phyloP scores from a whole-genome alignment of 1,284 basidiomycete species.

The Ceratobasidium sp. region DNA sequence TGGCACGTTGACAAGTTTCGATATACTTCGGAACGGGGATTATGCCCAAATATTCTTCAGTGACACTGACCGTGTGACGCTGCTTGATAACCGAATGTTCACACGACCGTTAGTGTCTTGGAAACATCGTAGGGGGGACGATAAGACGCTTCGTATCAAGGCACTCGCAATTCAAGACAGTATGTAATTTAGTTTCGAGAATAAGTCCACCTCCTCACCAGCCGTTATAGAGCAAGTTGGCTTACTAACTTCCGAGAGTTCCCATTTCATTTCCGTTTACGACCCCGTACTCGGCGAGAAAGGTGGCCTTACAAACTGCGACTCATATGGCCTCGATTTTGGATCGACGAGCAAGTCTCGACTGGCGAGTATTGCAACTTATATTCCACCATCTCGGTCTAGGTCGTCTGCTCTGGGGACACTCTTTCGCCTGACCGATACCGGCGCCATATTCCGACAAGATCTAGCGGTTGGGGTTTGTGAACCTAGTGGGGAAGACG shows the following conservation, averaged over 20 bases:
- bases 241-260: conserved; percentile 22
- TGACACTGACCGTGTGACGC: conserved; percentile 25
- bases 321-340: conserved; percentile 26
- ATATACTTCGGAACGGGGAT: conserved; percentile 16
- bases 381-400: conserved; percentile 17
- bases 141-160: conserved; percentile 28
- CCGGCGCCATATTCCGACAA: conserved; percentile 31
- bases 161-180: conserved; percentile 21
- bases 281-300: conserved; percentile 22
- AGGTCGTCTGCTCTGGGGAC: neutral
- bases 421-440: conserved; percentile 32
- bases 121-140: conserved; percentile 25
- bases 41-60: conserved; percentile 16
- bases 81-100: conserved; percentile 40
- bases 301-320: neutral
- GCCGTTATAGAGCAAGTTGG: conserved; percentile 18
- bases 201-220: neutral
- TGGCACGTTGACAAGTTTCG: conserved; percentile 26
- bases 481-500: conserved; percentile 22
- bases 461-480: conserved; percentile 16
- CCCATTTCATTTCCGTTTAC: conserved; percentile 34
- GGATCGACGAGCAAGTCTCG: neutral
- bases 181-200: neutral
- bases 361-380: conserved; percentile 15
- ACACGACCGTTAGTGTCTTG: conserved; percentile 32